Evolutionary conservation across 2,329 filamentous ascomycete genomes (phyloP), one percentile per base, ranked within the genome.

Genomic region (Orbilia javanica): DNA sequence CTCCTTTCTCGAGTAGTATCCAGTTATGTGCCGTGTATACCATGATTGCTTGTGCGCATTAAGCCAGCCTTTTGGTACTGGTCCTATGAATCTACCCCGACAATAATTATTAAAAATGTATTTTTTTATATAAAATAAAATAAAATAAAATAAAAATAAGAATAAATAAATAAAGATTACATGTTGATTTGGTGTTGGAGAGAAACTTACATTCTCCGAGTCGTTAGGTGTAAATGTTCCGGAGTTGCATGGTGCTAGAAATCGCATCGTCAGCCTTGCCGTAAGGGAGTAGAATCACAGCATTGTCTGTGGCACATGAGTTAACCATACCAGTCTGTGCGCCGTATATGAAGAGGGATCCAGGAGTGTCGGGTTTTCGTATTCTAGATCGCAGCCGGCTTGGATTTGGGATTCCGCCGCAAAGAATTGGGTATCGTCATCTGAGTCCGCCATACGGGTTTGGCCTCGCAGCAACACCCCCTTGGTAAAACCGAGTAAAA

Each of bases 21-120:
- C 76, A 50, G 80, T 80, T 27, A 82, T 71, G 60, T 81, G 81
- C 39, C 80, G 76, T 63, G 80, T 81, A 52, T 80, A 82, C 81
- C 81, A 79, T 62, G 72, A 71, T 57, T 76, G 62, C 25, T 81
- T 79, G 62, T 82, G 80, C 44, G 79, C 80, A 65, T 81, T 81
- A 27, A 81, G 75, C 81, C 81, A 82, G 53, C 79, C 80, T 63
- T 80, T 79, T 2, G 81, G 81, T 46, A 82, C 80, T 4, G 81
- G 81, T 22, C 81, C 81, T 15, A 82, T 79, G 68, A 82, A 82
- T 48, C 81, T 82, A 36, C 22, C 44, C 13, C 31, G 20, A 29
- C 3, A 22, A 53, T 13, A 71, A 36, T 42, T 39, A 50, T 62
- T 50, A 78, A 50, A 67, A 50, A n/a, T n/a, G n/a, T 31, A 29